Base-by-base conservation (phyloP, 768 basidiomycete species). In the Lenzites betulinus region DNA sequence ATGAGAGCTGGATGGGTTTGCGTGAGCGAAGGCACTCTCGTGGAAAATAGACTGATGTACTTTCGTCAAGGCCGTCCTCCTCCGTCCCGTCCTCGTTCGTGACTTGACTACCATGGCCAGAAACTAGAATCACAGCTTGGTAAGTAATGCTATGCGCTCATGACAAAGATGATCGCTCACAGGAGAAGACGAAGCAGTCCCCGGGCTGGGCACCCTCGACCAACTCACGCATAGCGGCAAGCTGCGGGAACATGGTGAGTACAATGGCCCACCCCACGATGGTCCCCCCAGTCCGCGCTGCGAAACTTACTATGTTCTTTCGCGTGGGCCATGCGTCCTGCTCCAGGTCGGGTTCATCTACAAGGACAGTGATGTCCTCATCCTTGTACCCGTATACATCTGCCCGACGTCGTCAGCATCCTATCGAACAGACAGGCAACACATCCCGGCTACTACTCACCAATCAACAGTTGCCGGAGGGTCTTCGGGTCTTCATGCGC, bases 151-250 rank as follows among this genome's bases (percentile, higher is more conserved):
- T 11, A 5, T 33, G 52, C 38, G 53, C 15, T n/a, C 5, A 2
- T 7, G 22, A 1, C 15, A 28, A 1, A 42, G 25, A 9, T 68
- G 1, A 13, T 16, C 4, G 20, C 79, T 58, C 54, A 86, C 84
- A 87, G 44, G 84, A 83, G 58, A 87, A 84, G 60, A 85, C 82
- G 63, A 84, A 81, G 1, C 69, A 77, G 60, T 86, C 85, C 0
- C 81, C 81, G 3, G 78, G 61, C 18, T 74, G 69, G 9, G 78
- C 79, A 36, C 70, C 80, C 30, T 70, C 61, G 0, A 84, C 80
- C 7, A 87, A 71, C 2, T 74, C 73, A 0, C 72, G 60, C 52
- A 85, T 79, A 36, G 80, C 78, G 9, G 64, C 65, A 22, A 76
- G 65, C 83, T 85, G 58, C n/a, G 18, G 11, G 22, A 50, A 56